phyloP scores from a whole-genome alignment of 2,329 filamentous ascomycete genomes.

The Trichophaea hybrida region DNA sequence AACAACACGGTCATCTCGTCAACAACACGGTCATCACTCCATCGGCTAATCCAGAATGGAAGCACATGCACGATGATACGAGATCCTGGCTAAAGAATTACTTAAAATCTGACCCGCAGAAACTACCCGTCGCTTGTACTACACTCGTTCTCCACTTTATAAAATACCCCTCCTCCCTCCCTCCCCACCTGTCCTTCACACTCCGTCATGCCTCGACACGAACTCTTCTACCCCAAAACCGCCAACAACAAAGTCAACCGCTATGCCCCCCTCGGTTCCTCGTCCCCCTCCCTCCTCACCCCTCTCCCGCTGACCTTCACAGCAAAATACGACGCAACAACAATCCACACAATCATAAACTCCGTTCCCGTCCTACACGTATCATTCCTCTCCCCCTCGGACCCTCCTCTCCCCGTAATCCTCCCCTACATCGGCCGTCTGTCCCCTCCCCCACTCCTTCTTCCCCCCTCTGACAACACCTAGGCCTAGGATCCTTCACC shows the following conservation, averaged over 20 bases:
- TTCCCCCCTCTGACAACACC: conserved; percentile 44
- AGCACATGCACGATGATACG: too few relatives aligned
- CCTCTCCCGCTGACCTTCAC: neutral
- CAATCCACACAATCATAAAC: conserved; percentile 65
- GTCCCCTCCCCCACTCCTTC: conserved; percentile 51
- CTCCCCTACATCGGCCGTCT: conserved; percentile 63
- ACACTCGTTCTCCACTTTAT: too few relatives aligned
- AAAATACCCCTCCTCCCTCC: neutral
- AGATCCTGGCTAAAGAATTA: too few relatives aligned
- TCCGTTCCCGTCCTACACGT: conserved; percentile 60
- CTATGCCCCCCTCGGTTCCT: conserved; percentile 48
- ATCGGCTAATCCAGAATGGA: too few relatives aligned
- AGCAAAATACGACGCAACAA: conserved; percentile 58
- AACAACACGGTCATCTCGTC: too few relatives aligned
- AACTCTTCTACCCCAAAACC: conserved; percentile 49
- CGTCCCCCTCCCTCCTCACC: conserved; percentile 6
- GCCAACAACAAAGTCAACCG: conserved; percentile 52
- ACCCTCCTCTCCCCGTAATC: conserved; percentile 57
- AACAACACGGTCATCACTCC: too few relatives aligned
- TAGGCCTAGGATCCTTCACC: conserved; percentile 48
- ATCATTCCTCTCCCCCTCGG: conserved; percentile 47
- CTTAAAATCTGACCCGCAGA: too few relatives aligned
- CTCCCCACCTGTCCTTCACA: neutral
- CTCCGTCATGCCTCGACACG: conserved; percentile 33
- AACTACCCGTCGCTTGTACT: too few relatives aligned